Conservation (phyloP, 139 green algal genomes). For the Chlorella sp. region DNA sequence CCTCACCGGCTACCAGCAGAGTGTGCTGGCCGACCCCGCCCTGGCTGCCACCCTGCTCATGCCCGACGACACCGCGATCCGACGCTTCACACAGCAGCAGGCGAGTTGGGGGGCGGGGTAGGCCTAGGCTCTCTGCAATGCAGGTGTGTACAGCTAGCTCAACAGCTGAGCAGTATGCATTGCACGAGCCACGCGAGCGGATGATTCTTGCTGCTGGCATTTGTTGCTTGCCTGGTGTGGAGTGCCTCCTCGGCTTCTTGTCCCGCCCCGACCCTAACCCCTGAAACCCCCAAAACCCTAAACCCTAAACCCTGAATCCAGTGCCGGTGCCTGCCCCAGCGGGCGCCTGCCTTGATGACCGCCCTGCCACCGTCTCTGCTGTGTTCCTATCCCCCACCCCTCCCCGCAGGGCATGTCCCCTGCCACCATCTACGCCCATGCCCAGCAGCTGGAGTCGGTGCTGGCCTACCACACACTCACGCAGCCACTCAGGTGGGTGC, state of each 20-base stretch:
- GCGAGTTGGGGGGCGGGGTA: neutral
- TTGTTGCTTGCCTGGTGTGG: too few species aligned
- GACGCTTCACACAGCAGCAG: conserved; percentile 5
- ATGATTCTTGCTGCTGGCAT: too few species aligned
- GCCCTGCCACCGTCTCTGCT: neutral
- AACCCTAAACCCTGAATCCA: too few species aligned
- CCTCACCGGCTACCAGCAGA: conserved; percentile 13
- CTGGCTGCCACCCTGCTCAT: conserved; percentile 25
- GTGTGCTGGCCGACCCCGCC: neutral
- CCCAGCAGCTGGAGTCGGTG: neutral
- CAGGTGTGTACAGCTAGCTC: too few species aligned
- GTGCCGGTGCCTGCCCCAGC: neutral
- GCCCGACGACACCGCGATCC: neutral
- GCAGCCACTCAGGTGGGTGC: neutral
- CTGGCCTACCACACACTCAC: conserved; percentile 32
- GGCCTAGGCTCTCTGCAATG: too few species aligned
- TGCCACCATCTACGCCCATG: neutral
- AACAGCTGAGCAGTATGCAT: too few species aligned
- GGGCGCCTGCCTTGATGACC: too few species aligned
- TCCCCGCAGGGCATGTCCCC: conserved; percentile 1
- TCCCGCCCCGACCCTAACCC: too few species aligned
- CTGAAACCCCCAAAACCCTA: too few species aligned
- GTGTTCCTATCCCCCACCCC: too few species aligned
- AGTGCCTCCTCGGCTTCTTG: too few species aligned
- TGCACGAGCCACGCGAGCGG: too few species aligned